Conservation (phyloP, 78 protist genomes). For the Cavenderia fasciculata region DNA sequence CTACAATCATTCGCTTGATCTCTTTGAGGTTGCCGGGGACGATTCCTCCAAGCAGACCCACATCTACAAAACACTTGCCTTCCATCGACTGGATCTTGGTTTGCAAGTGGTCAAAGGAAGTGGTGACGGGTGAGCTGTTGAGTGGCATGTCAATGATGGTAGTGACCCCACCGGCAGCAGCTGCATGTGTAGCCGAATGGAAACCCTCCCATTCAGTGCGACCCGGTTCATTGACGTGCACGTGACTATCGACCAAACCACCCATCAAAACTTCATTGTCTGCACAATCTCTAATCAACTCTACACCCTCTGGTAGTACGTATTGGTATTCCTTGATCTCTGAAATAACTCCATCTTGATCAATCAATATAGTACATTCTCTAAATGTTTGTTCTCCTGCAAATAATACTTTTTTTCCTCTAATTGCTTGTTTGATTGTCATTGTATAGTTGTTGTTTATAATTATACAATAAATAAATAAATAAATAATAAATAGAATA, state of each 20-base stretch:
- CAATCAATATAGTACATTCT: too few relatives aligned
- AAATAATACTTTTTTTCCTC: neutral
- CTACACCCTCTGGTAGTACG: neutral
- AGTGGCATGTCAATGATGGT: constrained; percentile 82
- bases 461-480: neutral
- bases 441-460: neutral
- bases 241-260: constrained; percentile 80
- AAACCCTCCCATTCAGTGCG: constrained; percentile 81
- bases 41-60: constrained; percentile 73
- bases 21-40: constrained; percentile 24
- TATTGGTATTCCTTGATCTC: constrained; percentile 13
- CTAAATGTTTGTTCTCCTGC: neutral
- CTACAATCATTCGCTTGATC: constrained; percentile 31
- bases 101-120: constrained; percentile 8
- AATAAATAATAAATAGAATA: too few relatives aligned
- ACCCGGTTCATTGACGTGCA: constrained; percentile 82
- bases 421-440: neutral
- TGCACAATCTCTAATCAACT: neutral
- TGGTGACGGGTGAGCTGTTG: constrained; percentile 68
- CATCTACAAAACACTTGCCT: constrained; percentile 49
- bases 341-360: constrained; percentile 17
- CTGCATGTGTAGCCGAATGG: constrained; percentile 65
- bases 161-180: constrained; percentile 86
- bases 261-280: constrained; percentile 60
- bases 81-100: constrained; percentile 33